These are phyloP conservation scores for Nicotiana obtusifolia DNA, from an alignment of 257 asterid genomes.

Conservation along the genomic window DNA sequence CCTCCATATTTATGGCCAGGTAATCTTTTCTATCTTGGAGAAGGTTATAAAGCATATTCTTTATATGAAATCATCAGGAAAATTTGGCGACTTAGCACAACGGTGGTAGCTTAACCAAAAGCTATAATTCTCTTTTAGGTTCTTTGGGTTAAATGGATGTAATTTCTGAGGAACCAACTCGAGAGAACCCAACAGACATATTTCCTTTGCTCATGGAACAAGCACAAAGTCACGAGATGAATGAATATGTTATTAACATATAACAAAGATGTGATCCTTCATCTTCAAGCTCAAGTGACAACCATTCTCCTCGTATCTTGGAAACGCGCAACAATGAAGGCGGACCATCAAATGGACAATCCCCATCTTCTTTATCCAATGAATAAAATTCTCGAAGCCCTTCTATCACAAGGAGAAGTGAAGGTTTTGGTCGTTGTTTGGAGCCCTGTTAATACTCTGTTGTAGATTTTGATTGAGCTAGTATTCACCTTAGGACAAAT, in stretches of 20 bases:
- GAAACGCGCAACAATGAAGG: constrained; percentile 14
- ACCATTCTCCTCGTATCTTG: constrained; percentile 15
- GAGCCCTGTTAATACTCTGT: constrained; percentile 20
- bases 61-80: background rate
- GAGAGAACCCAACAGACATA: constrained; percentile 9
- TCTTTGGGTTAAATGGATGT: constrained; percentile 4
- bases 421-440: background rate
- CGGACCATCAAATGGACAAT: constrained; percentile 15
- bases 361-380: constrained; percentile 17
- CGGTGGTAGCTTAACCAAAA: background rate
- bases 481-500: constrained; percentile 32
- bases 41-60: background rate
- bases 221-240: background rate
- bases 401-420: constrained; percentile 1
- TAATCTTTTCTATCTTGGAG: background rate
- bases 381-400: background rate
- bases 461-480: constrained; percentile 35
- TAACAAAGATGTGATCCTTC: constrained; percentile 4
- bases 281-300: constrained; percentile 13
- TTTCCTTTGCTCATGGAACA: constrained; percentile 15
- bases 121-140: background rate
- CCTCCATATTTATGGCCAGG: background rate
- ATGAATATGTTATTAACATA: constrained; percentile 9
- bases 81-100: background rate
- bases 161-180: constrained; percentile 11